Evolutionary conservation across 768 basidiomycete species (phyloP).

Genomic region (Tephrocybe rancida): DNA sequence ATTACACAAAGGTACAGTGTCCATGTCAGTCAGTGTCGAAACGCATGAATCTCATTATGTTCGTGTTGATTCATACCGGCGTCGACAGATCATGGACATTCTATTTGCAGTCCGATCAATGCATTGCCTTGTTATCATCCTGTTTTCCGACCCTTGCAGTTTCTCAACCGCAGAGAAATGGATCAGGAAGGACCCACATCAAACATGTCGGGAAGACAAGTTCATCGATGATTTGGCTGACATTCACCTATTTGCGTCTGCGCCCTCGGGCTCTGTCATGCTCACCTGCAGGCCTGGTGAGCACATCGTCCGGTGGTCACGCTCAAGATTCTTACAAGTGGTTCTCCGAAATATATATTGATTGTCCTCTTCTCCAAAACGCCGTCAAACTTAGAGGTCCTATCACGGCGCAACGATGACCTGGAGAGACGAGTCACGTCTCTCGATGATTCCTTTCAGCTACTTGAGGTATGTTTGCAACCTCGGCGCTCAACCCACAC

Average conservation of each 20-base stretch:
- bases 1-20: background rate
- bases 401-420: no score
- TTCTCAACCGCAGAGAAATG: background rate
- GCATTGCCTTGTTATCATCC: background rate
- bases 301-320: no score
- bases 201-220: background rate
- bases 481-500: background rate
- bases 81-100: background rate
- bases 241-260: background rate
- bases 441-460: no score
- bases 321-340: no score
- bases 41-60: background rate
- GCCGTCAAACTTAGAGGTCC: no score
- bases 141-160: background rate
- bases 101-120: background rate
- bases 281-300: background rate
- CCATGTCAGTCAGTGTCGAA: background rate
- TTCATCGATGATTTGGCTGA: background rate
- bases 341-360: no score
- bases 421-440: no score
- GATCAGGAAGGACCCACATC: background rate
- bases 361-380: no score
- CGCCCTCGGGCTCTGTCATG: background rate
- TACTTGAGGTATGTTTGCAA: background rate
- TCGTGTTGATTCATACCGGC: background rate